These are phyloP conservation scores for Teunomyces pallodes DNA, from an alignment of 805 yeast genomes.

Conservation along the genomic window DNA sequence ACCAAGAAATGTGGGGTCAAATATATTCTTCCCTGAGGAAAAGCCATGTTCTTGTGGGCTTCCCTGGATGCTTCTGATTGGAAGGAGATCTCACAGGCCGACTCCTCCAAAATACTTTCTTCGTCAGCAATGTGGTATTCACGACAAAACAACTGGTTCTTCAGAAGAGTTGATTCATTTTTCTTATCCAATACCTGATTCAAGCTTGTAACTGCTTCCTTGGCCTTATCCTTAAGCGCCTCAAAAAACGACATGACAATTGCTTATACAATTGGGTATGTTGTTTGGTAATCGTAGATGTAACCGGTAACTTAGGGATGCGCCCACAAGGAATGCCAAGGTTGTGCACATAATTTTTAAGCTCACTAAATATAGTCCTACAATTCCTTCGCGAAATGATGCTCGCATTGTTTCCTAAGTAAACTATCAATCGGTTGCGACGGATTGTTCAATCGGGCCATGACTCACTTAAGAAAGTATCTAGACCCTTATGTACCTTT, in stretches of 20 bases:
- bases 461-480: not conserved
- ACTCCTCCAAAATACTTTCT: constrained; percentile 64
- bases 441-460: not conserved
- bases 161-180: constrained; percentile 45
- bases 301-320: constrained; percentile 2
- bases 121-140: constrained; percentile 70
- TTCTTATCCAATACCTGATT: constrained; percentile 44
- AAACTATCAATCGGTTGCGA: not conserved
- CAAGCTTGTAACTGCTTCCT: constrained; percentile 46
- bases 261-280: constrained; percentile 1
- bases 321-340: not conserved
- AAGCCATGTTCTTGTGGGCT: constrained; percentile 17
- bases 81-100: constrained; percentile 55
- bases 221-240: constrained; percentile 45
- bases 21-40: constrained; percentile 61
- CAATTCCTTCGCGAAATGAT: not conserved
- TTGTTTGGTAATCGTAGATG: not conserved
- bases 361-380: not conserved
- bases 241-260: constrained; percentile 50
- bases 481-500: too few species aligned
- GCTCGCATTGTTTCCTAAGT: not conserved
- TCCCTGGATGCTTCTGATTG: constrained; percentile 24
- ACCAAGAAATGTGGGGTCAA: constrained; percentile 74
- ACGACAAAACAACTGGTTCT: constrained; percentile 67
- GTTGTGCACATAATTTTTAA: not conserved